These are phyloP conservation scores for Fragaria vesca DNA, from an alignment of 306 rosid genomes.

Conservation along the genomic window DNA sequence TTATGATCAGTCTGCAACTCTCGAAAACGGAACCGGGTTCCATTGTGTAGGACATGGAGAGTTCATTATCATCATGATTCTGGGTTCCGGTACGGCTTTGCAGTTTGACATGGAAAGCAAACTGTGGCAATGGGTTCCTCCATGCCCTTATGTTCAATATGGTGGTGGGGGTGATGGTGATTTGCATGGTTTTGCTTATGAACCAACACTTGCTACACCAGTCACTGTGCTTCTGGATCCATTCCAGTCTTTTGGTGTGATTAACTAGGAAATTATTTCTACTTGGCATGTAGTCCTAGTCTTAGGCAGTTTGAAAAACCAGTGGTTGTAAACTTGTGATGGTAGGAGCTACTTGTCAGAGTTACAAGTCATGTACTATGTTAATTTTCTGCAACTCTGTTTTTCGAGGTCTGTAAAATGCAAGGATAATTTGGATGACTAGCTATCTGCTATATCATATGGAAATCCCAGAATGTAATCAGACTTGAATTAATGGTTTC, in stretches of 20 bases:
- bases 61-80: constrained; percentile 51
- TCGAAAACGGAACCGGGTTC: constrained; percentile 71
- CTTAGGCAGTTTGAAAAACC: not conserved
- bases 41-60: constrained; percentile 81
- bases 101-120: constrained; percentile 61
- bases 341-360: not conserved
- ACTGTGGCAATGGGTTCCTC: constrained; percentile 93
- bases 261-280: constrained; percentile 9
- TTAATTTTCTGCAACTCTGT: constrained; percentile 1
- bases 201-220: constrained; percentile 79
- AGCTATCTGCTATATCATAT: not conserved
- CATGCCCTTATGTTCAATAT: constrained; percentile 60
- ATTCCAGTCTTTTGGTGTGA: constrained; percentile 42
- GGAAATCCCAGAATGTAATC: not conserved
- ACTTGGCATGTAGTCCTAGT: not conserved
- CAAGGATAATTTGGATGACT: not conserved
- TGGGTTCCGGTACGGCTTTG: constrained; percentile 57
- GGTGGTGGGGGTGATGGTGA: constrained; percentile 22
- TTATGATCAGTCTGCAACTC: constrained; percentile 53
- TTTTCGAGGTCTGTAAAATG: not conserved
- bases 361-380: not conserved
- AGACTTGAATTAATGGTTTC: not conserved
- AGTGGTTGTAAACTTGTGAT: not conserved
- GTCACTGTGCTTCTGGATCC: constrained; percentile 74
- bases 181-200: constrained; percentile 83